phyloP scores from a whole-genome alignment of 1,284 basidiomycete genomes.

The Malassezia japonica region DNA sequence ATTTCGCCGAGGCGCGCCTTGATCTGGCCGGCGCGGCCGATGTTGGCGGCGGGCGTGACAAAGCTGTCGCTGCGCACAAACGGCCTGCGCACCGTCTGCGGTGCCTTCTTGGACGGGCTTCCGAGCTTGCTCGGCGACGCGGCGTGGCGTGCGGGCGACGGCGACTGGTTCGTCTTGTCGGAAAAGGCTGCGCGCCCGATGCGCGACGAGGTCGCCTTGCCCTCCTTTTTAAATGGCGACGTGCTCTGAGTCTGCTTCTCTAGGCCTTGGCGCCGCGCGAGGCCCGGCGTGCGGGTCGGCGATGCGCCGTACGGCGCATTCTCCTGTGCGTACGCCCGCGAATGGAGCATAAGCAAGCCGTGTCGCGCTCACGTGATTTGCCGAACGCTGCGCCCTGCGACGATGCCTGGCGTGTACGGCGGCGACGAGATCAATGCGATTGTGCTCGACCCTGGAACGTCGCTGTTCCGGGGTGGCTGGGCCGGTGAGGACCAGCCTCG shows the following conservation, averaged over 20 bases:
- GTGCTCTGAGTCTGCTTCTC: background rate
- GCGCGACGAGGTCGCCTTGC: background rate
- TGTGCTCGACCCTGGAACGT: constrained; percentile 86
- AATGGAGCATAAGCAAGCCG: background rate
- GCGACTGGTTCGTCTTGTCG: constrained; percentile 18
- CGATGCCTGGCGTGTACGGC: constrained; percentile 45
- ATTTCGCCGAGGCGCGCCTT: constrained; percentile 37
- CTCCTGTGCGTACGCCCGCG: background rate
- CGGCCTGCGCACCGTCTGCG: constrained; percentile 7
- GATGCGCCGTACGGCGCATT: background rate
- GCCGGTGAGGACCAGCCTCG: constrained; percentile 95
- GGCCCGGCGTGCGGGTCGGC: background rate
- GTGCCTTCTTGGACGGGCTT: constrained; percentile 3
- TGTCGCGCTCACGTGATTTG: constrained; percentile 8
- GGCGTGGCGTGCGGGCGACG: background rate
- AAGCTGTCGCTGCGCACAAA: constrained; percentile 25
- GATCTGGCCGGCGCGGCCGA: constrained; percentile 34
- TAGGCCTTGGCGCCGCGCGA: background rate
- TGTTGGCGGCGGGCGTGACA: constrained; percentile 36
- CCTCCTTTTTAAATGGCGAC: constrained; percentile 11
- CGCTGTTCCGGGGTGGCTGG: constrained; percentile 72
- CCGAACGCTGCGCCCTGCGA: constrained; percentile 3
- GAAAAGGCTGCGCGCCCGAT: constrained; percentile 8
- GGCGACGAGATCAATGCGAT: constrained; percentile 83
- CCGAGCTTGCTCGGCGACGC: constrained; percentile 3